A percentile compares a stretch with the other conserved stretches of the same genome.
Evolutionary conservation across 2,329 filamentous ascomycete species (phyloP).

Genomic region (Colletotrichum shisoi): DNA sequence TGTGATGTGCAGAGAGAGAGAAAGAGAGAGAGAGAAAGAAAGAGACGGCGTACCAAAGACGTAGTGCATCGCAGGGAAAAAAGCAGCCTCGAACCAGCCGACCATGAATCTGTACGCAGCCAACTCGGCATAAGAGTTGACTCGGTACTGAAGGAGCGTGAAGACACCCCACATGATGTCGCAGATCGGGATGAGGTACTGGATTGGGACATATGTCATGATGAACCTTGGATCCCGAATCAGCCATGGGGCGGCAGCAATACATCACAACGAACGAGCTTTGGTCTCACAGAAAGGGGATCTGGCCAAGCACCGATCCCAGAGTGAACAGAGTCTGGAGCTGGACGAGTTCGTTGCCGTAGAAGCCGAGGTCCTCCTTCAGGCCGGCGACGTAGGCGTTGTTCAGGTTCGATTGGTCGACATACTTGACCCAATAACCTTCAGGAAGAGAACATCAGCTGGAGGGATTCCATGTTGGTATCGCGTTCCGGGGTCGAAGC

Average conservation of each 20-base stretch:
- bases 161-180: constrained; percentile 65
- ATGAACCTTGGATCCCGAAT: constrained; percentile 48
- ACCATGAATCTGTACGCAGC: constrained; percentile 46
- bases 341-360: constrained; percentile 63
- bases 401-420: constrained; percentile 46
- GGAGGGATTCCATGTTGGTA: neutral
- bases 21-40: too few relatives aligned
- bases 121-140: constrained; percentile 42
- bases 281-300: constrained; percentile 53
- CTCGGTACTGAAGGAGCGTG: constrained; percentile 53
- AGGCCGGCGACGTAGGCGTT: constrained; percentile 65
- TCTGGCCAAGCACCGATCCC: constrained; percentile 57
- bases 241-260: constrained; percentile 13
- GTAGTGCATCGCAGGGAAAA: constrained; percentile 48
- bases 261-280: neutral
- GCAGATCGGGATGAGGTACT: constrained; percentile 59
- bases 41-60: constrained; percentile 48
- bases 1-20: rapidly evolving
- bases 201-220: constrained; percentile 57
- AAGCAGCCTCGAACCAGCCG: constrained; percentile 46
- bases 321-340: constrained; percentile 62
- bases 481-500: neutral
- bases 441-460: constrained; percentile 33
- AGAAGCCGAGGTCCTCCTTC: constrained; percentile 60
- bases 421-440: constrained; percentile 44